Conservation (phyloP, 441 rosid species). For the Jatropha podagrica region DNA sequence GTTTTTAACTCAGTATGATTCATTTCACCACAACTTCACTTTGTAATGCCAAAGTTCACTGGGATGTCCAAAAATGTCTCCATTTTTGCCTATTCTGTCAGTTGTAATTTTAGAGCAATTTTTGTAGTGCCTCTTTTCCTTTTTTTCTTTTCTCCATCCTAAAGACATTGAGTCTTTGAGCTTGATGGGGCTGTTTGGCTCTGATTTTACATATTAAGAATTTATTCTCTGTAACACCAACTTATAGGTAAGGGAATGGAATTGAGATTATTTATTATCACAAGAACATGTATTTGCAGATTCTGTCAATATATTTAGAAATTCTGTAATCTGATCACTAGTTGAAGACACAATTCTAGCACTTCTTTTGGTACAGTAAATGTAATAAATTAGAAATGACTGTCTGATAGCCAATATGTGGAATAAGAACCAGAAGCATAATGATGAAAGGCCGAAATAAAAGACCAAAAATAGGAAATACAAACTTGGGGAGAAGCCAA, state of each 20-base stretch:
- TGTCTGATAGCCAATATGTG: too few relatives aligned
- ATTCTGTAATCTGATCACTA: too few relatives aligned
- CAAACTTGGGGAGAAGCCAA: too few relatives aligned
- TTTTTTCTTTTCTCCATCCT: not conserved
- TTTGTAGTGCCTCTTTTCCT: not conserved
- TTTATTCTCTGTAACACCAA: slow-evolving; percentile 17
- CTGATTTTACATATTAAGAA: slow-evolving; percentile 13
- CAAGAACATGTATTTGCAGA: not conserved
- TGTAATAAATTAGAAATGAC: too few relatives aligned
- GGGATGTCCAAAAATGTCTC: slow-evolving; percentile 18
- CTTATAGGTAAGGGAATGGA: slow-evolving; percentile 7
- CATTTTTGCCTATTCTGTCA: slow-evolving; percentile 14
- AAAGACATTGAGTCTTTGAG: not conserved
- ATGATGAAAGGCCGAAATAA: too few relatives aligned
- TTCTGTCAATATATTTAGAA: not conserved
- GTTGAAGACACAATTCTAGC: too few relatives aligned
- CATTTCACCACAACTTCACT: slow-evolving; percentile 2
- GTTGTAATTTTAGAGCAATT: not conserved
- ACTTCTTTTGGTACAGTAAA: too few relatives aligned
- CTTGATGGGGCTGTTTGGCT: slow-evolving; percentile 4
- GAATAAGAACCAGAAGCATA: too few relatives aligned
- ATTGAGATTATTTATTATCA: not conserved
- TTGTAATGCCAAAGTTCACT: slow-evolving; percentile 3
- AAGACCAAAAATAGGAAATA: too few relatives aligned
- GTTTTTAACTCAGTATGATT: slow-evolving; percentile 11